These are phyloP conservation scores for Neurospora sp. DNA, from an alignment of 495 filamentous ascomycete species.

Conservation along the genomic window DNA sequence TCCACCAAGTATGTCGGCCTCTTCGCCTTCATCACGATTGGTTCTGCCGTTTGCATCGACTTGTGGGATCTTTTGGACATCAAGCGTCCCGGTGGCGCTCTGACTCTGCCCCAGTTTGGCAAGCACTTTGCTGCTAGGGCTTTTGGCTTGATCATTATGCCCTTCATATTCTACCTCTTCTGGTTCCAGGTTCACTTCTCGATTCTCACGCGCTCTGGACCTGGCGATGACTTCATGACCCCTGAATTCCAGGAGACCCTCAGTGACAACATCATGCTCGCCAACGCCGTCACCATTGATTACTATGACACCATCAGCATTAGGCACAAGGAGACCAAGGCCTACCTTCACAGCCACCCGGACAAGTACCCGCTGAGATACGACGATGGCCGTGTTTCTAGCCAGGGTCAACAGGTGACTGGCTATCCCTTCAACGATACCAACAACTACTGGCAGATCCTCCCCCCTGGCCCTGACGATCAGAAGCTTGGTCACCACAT, in stretches of 20 bases:
- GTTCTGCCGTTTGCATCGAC: slow-evolving; percentile 84
- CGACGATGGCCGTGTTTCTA: slow-evolving; percentile 94
- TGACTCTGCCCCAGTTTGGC: slow-evolving; percentile 66
- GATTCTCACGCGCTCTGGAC: slow-evolving; percentile 78
- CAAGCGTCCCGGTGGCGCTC: slow-evolving; percentile 65
- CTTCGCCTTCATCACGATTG: slow-evolving; percentile 93
- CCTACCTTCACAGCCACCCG: slow-evolving; percentile 86
- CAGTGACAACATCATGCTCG: slow-evolving; percentile 84
- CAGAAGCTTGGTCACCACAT: slow-evolving; percentile 51
- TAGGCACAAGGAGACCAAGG: slow-evolving; percentile 93
- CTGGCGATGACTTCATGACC: slow-evolving; percentile 97
- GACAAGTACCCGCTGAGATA: slow-evolving; percentile 88
- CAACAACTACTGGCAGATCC: slow-evolving; percentile 96
- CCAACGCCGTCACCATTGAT: slow-evolving; percentile 73
- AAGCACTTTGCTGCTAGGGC: slow-evolving; percentile 85
- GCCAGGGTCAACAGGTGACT: slow-evolving; percentile 95
- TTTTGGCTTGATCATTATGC: slow-evolving; percentile 74
- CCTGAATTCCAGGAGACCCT: slow-evolving; percentile 96
- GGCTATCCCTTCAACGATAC: slow-evolving; percentile 97
- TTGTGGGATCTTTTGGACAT: slow-evolving; percentile 91
- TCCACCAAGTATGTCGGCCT: slow-evolving; percentile 96
- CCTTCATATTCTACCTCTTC: slow-evolving; percentile 96
- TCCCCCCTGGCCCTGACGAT: slow-evolving; percentile 52
- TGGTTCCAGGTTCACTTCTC: slow-evolving; percentile 99
- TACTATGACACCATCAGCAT: slow-evolving; percentile 86